A percentile compares a stretch with the other conserved stretches of the same genome.
Evolutionary conservation across 176 grass and related monocot species (phyloP).

Genomic region (Juncus effusus): DNA sequence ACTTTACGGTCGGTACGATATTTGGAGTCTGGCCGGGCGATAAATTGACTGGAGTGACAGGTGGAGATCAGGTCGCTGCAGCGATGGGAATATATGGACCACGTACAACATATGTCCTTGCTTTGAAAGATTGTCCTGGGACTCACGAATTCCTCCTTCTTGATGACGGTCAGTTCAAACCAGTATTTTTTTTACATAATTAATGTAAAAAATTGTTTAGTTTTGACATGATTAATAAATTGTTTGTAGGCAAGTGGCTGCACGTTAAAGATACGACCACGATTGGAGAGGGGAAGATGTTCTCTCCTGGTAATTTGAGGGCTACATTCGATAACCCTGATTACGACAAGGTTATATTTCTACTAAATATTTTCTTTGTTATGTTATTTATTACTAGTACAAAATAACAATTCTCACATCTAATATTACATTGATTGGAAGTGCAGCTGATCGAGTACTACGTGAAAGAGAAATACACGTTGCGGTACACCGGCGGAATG

Average conservation of each 20-base stretch:
- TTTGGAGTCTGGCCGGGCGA: slow-evolving; percentile 96
- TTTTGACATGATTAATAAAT: neutral
- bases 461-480: slow-evolving; percentile 90
- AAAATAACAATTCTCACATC: no score
- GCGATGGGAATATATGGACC: slow-evolving; percentile 99
- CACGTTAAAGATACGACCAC: slow-evolving; percentile 92
- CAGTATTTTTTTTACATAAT: neutral
- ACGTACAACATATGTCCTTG: slow-evolving; percentile 77
- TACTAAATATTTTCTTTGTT: no score
- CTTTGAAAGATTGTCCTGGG: slow-evolving; percentile 86
- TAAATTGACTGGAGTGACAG: slow-evolving; percentile 81
- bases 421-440: neutral
- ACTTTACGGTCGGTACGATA: slow-evolving; percentile 97
- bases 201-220: neutral
- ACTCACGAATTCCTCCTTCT: slow-evolving; percentile 96
- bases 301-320: slow-evolving; percentile 92
- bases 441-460: slow-evolving; percentile 90
- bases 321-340: slow-evolving; percentile 89
- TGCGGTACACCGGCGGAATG: slow-evolving; percentile 99
- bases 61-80: slow-evolving; percentile 66
- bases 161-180: slow-evolving; percentile 47
- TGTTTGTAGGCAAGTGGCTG: slow-evolving; percentile 81
- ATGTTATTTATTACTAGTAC: no score
- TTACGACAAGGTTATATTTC: slow-evolving; percentile 58
- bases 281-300: slow-evolving; percentile 93